Base-by-base conservation (phyloP, 441 rosid species). In the Erodium trifolium region DNA sequence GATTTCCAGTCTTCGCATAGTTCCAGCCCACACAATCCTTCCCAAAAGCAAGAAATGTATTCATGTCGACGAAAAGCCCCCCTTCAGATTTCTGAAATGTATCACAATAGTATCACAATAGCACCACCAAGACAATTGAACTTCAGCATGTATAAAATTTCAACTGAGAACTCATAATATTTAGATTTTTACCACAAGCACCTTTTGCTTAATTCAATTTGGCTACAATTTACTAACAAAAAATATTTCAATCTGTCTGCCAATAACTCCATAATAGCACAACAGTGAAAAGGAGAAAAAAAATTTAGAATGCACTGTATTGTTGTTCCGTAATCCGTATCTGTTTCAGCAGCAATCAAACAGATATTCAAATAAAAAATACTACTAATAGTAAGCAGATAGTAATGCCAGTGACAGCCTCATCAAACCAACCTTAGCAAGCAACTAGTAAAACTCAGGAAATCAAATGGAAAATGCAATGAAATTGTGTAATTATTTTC, bases 1-100 rank as follows among this genome's bases (percentile, higher is more conserved):
- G 82, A 70, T 94, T 87, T 29, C 92, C 88, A 12, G 96, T 86
- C 89, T 91, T 94, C 83, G 83, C 85, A 73, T 79, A 86, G 81
- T 94, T 94, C 97, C 97, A 94, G 70, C 71, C 73, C 67, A 91
- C 97, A 67, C 60, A 85, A 37, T 87, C 97, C 81, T 82, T 92
- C 45, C 97, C 99, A 64, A 91, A 94, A n/a, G 97, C 97, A 63
- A 94, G 92, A 77, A 91, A 94, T 13, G 87, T 79, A 67, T 78
- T 91, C 97, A 94, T 79, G 79, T 94, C 97, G 1, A 94, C 67
- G 71, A 84, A 94, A 82, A 94, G 76, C 16, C 99, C 97, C 8
- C 96, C 99, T 83, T 87, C 93, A 4, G 91, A 91, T 75, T 82
- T 90, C 97, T 94, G 91, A 68, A 74, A 71, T 66, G 69, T 13